These are phyloP conservation scores for Populus pruinosa DNA, from an alignment of 345 rosid genomes.

Conservation along the genomic window DNA sequence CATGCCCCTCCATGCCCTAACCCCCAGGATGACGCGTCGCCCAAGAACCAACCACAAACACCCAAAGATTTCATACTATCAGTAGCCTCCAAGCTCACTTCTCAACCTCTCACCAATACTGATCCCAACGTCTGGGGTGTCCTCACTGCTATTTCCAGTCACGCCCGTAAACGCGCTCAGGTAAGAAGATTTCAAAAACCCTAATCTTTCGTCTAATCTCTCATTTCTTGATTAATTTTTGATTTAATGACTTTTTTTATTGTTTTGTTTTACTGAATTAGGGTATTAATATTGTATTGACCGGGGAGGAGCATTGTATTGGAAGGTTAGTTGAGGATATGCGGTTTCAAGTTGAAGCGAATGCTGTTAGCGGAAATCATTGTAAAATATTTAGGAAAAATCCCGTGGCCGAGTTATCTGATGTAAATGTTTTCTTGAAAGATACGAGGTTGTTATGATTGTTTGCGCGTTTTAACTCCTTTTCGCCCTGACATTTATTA, in stretches of 20 bases:
- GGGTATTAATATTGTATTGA: slow-evolving; percentile 83
- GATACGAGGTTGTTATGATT: slow-evolving; percentile 64
- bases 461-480: neutral
- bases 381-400: slow-evolving; percentile 66
- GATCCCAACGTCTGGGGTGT: slow-evolving; percentile 85
- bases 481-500: neutral
- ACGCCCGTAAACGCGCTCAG: slow-evolving; percentile 79
- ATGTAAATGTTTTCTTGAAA: slow-evolving; percentile 57
- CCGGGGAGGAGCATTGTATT: slow-evolving; percentile 59
- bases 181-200: slow-evolving; percentile 19
- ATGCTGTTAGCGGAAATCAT: slow-evolving; percentile 71
- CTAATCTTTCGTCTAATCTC: too few species aligned
- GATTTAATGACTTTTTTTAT: too few species aligned
- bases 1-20: slow-evolving; percentile 5
- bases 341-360: slow-evolving; percentile 61
- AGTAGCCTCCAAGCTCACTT: slow-evolving; percentile 56
- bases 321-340: slow-evolving; percentile 66
- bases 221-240: too few species aligned
- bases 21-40: slow-evolving; percentile 24
- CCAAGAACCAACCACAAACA: slow-evolving; percentile 30
- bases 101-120: slow-evolving; percentile 63
- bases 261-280: slow-evolving; percentile 7
- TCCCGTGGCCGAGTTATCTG: slow-evolving; percentile 25
- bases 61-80: slow-evolving; percentile 50
- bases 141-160: slow-evolving; percentile 78